Evolutionary conservation across 2,329 filamentous ascomycete genomes (phyloP), one percentile per base, ranked within the genome.

Genomic region (Metarhizium sp.): DNA sequence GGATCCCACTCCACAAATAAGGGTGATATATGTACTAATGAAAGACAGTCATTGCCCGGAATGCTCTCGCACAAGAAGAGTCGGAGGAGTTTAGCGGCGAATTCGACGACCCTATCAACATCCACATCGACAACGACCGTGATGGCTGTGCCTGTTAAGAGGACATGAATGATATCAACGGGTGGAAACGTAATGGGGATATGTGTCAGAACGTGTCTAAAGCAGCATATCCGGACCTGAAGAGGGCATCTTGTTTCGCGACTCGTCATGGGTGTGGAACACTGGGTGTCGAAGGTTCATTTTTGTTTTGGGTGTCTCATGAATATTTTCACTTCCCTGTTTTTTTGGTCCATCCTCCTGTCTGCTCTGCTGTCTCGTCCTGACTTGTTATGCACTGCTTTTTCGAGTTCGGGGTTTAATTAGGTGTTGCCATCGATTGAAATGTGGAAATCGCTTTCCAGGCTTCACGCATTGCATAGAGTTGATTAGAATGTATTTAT

Each of bases 71-170:
- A 18, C 94, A 99, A 74, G 94, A 99, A 75, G 94, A 97, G 74
- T 92, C 92, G 1, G 92, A 96, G 70, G 94, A 99, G 72, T 99
- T 95, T 74, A 95, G 88, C 71, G 91, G 91, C 58, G 94, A 97
- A 71, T 99, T 96, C 77, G 90, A 91, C 66, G 94, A 97, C 70
- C 92, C 92, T 52, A 97, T 99, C 75, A 95, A 96, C 72, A 96
- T 99, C 71, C 90, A 96, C 73, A 88, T 96, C 63, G 92, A 96
- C 74, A 91, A 90, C 71, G 90, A 95, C 66, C 85, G 90, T 65
- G 90, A 95, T 67, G 91, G 92, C 56, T 99, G 94, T 73, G 85
- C 92, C 65, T 99, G 94, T 77, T 99, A 80, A 80, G 58, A 16
- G 38, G 14, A 36, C 51, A 18, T 7, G 8, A 49, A 49, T 43